Base-by-base conservation (phyloP, 2,329 filamentous ascomycete genomes). In the Chaetoscypha palmicola region DNA sequence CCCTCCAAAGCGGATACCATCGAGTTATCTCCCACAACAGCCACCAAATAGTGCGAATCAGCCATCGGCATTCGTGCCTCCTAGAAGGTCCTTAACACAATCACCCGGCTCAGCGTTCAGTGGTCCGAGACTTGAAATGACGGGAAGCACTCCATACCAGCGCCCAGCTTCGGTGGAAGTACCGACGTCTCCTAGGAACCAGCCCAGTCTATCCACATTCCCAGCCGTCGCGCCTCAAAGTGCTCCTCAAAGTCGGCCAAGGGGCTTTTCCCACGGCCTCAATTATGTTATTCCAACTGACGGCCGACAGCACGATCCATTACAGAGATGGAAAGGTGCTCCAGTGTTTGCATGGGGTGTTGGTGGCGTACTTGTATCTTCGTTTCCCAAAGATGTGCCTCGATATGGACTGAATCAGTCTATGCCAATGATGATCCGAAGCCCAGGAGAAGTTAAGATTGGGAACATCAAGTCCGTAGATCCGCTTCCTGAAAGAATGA, bases 301-400 rank as follows among this genome's bases (percentile, higher is more conserved):
- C 61, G 80, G 80, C 1, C 74, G 76, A 16, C 77, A 84, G 57
- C 66, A 79, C 14, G 92, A 98, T 66, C 79, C 82, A 2, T 69
- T 98, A 5, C 76, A 94, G 61, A 76, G 92, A 53, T 98, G 92
- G 92, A 89, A 85, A 66, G 94, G 94, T 2, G 76, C 79, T 10
- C 92, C 94, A 0, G 75, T 95, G 10, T 83, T 97, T 58, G 77
- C 77, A 1, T 98, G 94, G 83, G 89, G 88, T 2, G 80, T 94
- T 38, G 90, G 89, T 16, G 92, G 92, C 10, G 77, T 78, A 1
- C 69, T 96, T 9, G 73, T 94, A 2, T 89, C 85, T 1, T 87
- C 82, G 33, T 96, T 97, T 58, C 92, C 94, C 0, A 89, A 86
- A 61, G 84, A 91, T 52, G 78, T 92, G 24, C 90, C 91, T 11